Base-by-base conservation (phyloP, 805 yeast species). In the Vanderwaltozyma tropicalis region DNA sequence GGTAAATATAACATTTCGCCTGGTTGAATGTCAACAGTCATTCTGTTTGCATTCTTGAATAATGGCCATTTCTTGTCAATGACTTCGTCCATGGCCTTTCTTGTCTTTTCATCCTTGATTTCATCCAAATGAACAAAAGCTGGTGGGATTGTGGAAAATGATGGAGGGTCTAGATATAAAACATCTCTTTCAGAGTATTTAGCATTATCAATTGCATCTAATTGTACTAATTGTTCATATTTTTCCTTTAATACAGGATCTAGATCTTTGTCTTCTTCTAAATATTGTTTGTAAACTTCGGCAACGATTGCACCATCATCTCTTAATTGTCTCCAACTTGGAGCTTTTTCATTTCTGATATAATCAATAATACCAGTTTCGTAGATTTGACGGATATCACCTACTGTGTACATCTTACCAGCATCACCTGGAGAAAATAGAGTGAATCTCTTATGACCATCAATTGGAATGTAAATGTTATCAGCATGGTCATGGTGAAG, bases 401-500 rank as follows among this genome's bases (percentile, higher is more conserved):
- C 92, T n/a, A 75, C 74, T 0, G 87, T 79, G 53, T 69, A 68
- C 53, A 81, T 58, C 40, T 68, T 68, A 2, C 55, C 55, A 0
- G 80, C 85, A 48, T 76, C 82, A 19, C 62, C 61, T 1, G 92
- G 89, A 5, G 78, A 64, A 49, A 69, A 79, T 5, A 81, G 48
- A 0, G 88, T 80, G 54, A 81, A 81, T 42, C 87, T 53, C 48
- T 81, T 81, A 7, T 47, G 51, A 0, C 89, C 92, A 20, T 67
- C 58, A 1, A 75, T 51, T 1, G 81, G 72, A 4, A 80, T 64
- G 52, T 81, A 81, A 26, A 81, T 59, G 49, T 81, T 81, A 51
- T 80, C 88, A 1, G 88, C 84, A 57, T 80, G 88, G 53, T 81
- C 89, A 53, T 81, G 89, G 48, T 81, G 89, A 11, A 81, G 59